phyloP scores from a whole-genome alignment of 192 early-diverging fungal genomes.

The Entomortierella chlamydospora region DNA sequence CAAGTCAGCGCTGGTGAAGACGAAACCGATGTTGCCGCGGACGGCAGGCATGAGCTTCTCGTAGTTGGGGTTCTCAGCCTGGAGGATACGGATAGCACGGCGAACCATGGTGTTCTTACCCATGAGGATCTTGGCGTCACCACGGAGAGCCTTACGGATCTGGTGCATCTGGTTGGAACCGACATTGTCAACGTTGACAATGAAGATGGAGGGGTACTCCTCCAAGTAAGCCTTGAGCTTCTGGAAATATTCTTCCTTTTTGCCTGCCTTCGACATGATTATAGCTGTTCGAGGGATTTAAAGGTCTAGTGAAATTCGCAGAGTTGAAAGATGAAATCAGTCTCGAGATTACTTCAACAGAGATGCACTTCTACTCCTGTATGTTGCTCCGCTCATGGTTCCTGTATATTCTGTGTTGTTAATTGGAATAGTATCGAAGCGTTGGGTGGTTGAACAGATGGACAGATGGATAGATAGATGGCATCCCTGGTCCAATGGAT shows the following conservation, averaged over 20 bases:
- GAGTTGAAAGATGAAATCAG: background rate
- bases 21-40: slow-evolving; percentile 98
- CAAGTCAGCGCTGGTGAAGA: slow-evolving; percentile 99
- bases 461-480: slow-evolving; percentile 3
- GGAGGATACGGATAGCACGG: slow-evolving; percentile 74
- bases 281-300: slow-evolving; percentile 75
- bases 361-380: too few species aligned
- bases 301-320: slow-evolving; percentile 38
- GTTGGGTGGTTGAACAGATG: slow-evolving; percentile 5
- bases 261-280: slow-evolving; percentile 99
- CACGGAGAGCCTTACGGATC: slow-evolving; percentile 91
- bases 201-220: slow-evolving; percentile 97
- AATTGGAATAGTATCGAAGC: background rate
- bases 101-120: slow-evolving; percentile 99
- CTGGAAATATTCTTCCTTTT: slow-evolving; percentile 96
- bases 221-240: slow-evolving; percentile 92
- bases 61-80: slow-evolving; percentile 83
- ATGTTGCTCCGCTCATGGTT: too few species aligned
- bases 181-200: slow-evolving; percentile 99
- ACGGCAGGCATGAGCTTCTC: slow-evolving; percentile 88
- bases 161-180: slow-evolving; percentile 99
- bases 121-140: slow-evolving; percentile 94
- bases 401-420: background rate
- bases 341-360: background rate
- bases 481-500: background rate